phyloP scores from a whole-genome alignment of 73 alveolate genomes.

The Paramecium pentaurelia region DNA sequence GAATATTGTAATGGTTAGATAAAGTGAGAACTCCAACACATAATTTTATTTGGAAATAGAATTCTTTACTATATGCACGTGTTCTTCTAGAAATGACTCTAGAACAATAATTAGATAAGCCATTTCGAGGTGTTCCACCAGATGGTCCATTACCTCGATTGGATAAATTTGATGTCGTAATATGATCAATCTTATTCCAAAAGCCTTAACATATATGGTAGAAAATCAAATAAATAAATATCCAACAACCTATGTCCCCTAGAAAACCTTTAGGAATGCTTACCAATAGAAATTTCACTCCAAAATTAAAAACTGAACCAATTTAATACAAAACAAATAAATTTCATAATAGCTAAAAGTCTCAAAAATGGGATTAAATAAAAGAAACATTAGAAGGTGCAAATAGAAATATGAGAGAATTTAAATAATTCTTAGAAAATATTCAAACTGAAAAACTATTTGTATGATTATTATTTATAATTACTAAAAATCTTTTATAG shows the following conservation, averaged over 20 bases:
- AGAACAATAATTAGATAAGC: constrained; percentile 77
- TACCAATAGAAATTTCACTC: background rate
- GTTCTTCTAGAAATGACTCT: constrained; percentile 75
- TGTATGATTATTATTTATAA: background rate
- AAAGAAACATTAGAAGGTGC: constrained; percentile 37
- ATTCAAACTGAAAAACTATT: background rate
- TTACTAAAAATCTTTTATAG: background rate
- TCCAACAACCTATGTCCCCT: background rate
- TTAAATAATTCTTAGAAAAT: background rate
- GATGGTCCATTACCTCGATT: constrained; percentile 89
- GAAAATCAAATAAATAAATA: background rate
- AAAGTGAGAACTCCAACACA: constrained; percentile 62
- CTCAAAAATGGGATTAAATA: constrained; percentile 1
- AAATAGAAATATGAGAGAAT: constrained; percentile 10
- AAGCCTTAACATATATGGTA: constrained; percentile 42
- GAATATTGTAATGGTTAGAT: constrained; percentile 26
- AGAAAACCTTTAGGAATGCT: background rate
- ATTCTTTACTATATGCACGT: constrained; percentile 83
- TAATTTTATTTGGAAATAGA: constrained; percentile 87
- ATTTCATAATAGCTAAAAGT: background rate
- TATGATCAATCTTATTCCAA: background rate
- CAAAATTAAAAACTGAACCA: background rate
- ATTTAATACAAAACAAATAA: background rate
- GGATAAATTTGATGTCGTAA: constrained; percentile 35
- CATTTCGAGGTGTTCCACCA: constrained; percentile 85